Conservation (phyloP, 306 rosid genomes). For the Prunus kanzakura region DNA sequence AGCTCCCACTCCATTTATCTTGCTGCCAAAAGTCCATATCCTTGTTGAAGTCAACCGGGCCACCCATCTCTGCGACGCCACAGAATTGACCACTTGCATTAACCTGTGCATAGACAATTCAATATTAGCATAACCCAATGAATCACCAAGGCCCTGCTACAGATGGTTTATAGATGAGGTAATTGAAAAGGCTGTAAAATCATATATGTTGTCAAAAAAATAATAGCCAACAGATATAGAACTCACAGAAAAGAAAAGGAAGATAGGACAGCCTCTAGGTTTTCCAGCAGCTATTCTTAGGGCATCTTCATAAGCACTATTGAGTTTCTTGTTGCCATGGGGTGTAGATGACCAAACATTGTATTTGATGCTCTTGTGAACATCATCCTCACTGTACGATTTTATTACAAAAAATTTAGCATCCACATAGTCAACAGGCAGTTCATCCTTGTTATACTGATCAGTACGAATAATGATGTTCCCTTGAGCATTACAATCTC, state of each 20-base stretch:
- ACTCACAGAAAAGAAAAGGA: slow-evolving; percentile 83
- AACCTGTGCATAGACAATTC: slow-evolving; percentile 46
- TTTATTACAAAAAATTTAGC: slow-evolving; percentile 88
- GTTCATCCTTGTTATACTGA: slow-evolving; percentile 76
- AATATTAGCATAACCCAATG: slow-evolving; percentile 4
- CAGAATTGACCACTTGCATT: slow-evolving; percentile 96
- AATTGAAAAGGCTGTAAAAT: not conserved
- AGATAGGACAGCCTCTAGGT: slow-evolving; percentile 65
- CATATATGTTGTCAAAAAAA: not conserved
- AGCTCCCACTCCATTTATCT: slow-evolving; percentile 97
- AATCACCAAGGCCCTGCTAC: not conserved
- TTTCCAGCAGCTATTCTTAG: slow-evolving; percentile 59
- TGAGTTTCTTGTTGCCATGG: slow-evolving; percentile 88
- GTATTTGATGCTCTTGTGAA: slow-evolving; percentile 92
- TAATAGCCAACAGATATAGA: not conserved
- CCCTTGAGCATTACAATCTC: slow-evolving; percentile 66
- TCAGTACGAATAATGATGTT: slow-evolving; percentile 65
- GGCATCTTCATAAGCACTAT: slow-evolving; percentile 68
- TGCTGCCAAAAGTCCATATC: slow-evolving; percentile 99
- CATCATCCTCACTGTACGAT: slow-evolving; percentile 98
- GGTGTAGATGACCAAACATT: slow-evolving; percentile 97
- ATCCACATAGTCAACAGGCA: slow-evolving; percentile 55
- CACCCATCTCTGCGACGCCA: slow-evolving; percentile 85
- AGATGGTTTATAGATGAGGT: not conserved
- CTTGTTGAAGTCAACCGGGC: slow-evolving; percentile 70